Evolutionary conservation across 2,329 filamentous ascomycete species (phyloP).

Genomic region (Acrocalymma vagum): DNA sequence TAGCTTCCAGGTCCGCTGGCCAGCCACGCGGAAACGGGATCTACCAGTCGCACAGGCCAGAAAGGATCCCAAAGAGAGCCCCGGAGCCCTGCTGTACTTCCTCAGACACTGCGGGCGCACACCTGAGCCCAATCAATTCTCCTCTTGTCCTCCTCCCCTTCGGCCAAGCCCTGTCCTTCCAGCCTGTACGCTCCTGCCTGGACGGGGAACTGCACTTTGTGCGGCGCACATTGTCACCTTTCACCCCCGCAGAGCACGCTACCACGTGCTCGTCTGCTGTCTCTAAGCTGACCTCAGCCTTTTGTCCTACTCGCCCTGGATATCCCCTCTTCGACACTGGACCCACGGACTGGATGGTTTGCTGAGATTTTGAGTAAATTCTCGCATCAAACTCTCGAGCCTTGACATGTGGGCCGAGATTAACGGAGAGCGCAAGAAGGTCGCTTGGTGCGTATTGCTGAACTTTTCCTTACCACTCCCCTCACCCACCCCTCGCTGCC

Average conservation of each 20-base stretch:
- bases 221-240: slow-evolving; percentile 30
- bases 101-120: slow-evolving; percentile 19
- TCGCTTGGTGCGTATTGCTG: slow-evolving; percentile 70
- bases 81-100: slow-evolving; percentile 18
- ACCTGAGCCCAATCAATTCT: slow-evolving; percentile 31
- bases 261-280: slow-evolving; percentile 41
- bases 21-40: slow-evolving; percentile 31
- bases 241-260: slow-evolving; percentile 31
- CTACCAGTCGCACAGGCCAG: slow-evolving; percentile 26
- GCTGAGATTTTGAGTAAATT: slow-evolving; percentile 40
- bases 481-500: background rate
- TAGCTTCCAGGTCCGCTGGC: slow-evolving; percentile 24
- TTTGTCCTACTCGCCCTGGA: too few species aligned
- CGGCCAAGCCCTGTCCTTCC: too few species aligned
- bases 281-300: slow-evolving; percentile 4
- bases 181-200: too few species aligned
- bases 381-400: slow-evolving; percentile 31
- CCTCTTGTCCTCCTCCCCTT: too few species aligned
- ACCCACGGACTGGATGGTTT: slow-evolving; percentile 21
- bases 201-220: too few species aligned
- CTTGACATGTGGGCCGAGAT: slow-evolving; percentile 66
- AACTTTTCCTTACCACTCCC: background rate
- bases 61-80: slow-evolving; percentile 22
- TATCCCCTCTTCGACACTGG: slow-evolving; percentile 28
- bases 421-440: slow-evolving; percentile 76